phyloP scores from a whole-genome alignment of 495 filamentous ascomycete species.

The Aspergillus nidulans region DNA sequence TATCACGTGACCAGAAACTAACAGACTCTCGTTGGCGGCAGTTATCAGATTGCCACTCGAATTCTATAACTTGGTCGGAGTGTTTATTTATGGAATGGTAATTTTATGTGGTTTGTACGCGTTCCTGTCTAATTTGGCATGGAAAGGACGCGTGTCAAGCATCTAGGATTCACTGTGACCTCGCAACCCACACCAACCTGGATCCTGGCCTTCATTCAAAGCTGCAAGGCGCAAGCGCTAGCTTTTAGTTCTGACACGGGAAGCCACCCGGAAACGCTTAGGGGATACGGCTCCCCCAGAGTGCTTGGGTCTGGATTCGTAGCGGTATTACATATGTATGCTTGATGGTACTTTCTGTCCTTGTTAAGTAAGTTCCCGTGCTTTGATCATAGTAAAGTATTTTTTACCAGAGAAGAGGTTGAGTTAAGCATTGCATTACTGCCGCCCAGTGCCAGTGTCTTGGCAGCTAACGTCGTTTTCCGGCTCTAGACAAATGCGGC shows the following conservation, averaged over 20 bases:
- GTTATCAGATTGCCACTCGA: conserved; percentile 14
- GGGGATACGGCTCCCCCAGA: not conserved
- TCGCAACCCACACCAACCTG: not conserved
- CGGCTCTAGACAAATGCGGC: not conserved
- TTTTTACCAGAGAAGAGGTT: not conserved
- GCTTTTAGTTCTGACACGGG: not conserved
- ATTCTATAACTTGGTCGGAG: conserved; percentile 10
- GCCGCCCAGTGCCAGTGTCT: not conserved
- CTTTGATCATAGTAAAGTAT: too few species aligned
- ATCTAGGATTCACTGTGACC: not conserved
- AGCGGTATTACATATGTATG: not conserved
- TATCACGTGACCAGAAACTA: conserved; percentile 17
- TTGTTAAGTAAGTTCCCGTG: too few species aligned
- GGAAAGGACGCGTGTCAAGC: not conserved
- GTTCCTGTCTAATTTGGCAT: not conserved
- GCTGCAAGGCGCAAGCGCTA: not conserved
- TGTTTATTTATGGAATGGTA: too few species aligned
- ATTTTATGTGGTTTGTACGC: not conserved
- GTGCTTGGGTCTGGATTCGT: not conserved
- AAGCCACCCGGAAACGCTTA: not conserved
- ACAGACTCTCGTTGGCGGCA: conserved; percentile 7
- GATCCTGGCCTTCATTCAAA: not conserved
- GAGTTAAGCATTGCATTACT: not conserved
- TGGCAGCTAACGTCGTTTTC: not conserved
- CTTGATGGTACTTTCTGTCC: too few species aligned